These are phyloP conservation scores for Echinosophora koreensis DNA, from an alignment of 306 rosid species.

Conservation along the genomic window DNA sequence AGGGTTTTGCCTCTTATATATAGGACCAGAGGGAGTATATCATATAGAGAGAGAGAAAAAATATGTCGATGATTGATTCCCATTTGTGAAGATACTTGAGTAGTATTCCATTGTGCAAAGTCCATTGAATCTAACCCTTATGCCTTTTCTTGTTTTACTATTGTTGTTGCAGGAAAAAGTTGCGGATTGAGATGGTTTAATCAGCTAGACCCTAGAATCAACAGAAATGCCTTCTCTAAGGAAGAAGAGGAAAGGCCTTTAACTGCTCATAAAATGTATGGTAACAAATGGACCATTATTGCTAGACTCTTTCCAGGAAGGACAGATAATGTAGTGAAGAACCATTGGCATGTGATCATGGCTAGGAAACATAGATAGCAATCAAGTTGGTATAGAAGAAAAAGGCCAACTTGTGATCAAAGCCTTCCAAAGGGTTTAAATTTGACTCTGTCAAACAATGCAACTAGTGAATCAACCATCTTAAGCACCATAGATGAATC, in stretches of 20 bases:
- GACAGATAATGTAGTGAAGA: conserved; percentile 93
- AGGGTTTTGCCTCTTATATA: no score
- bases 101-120: no score
- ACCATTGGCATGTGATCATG: conserved; percentile 95
- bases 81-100: no score
- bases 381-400: conserved; percentile 61
- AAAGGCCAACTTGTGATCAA: conserved; percentile 50
- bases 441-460: conserved; percentile 48
- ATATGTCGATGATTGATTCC: no score
- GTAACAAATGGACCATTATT: conserved; percentile 94
- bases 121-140: no score
- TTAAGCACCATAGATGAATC: conserved; percentile 69
- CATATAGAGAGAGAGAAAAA: no score
- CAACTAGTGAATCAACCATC: conserved; percentile 63
- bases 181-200: no score
- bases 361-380: conserved; percentile 79
- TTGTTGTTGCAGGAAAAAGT: no score
- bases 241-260: conserved; percentile 77
- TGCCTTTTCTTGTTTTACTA: no score
- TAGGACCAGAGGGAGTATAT: no score
- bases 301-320: conserved; percentile 87
- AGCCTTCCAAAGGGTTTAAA: conserved; percentile 43
- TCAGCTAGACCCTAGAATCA: no score
- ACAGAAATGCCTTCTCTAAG: no score
- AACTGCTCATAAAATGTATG: conserved; percentile 69